Base-by-base conservation (phyloP, 805 yeast genomes). In the Dipodascus albidus region DNA sequence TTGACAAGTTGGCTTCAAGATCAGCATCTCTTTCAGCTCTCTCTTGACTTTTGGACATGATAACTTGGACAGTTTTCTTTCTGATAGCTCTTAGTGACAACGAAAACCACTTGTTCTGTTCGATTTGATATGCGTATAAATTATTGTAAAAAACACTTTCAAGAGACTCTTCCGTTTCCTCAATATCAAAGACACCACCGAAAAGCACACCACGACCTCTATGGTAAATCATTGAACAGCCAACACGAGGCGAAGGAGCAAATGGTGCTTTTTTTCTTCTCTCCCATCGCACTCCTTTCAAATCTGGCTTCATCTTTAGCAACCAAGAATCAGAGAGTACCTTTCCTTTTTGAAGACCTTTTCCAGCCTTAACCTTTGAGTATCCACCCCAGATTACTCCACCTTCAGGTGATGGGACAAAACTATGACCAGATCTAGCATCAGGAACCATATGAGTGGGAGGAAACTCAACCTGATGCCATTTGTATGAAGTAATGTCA, bases 141-240 rank as follows among this genome's bases (percentile, higher is more conserved):
- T 82, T 81, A 66, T 90, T 89, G 70, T 78, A 91, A 66, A 90
- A 91, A 50, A 79, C 80, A 1, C 96, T 87, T 49, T 85, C 91
- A 56, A 91, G 70, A 52, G 85, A 79, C 68, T 93, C 98, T 67
- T 91, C 98, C 14, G 96, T 91, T 68, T 91, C 99, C 60, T 90
- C 96, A 57, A 78, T 86, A 67, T 91, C 98, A 62, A 79, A 90
- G 14, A 93, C 99, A 61, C 98, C 98, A 41, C 98, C 98, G 71
- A 91, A 93, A 64, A 90, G 62, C 8, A 91, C 77, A 54, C 97
- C 97, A 71, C 97, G 81, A 55, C 95, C 95, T 61, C 87, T 85
- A 68, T 91, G 98, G 59, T 76, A 76, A 8, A 82, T 89, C 83
- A 91, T 79, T 2, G 95, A 83, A 64, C 95, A 85, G 0, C 99